Evolutionary conservation across 805 yeast species (phyloP).

Genomic region (Candida pseudoglaebosa): DNA sequence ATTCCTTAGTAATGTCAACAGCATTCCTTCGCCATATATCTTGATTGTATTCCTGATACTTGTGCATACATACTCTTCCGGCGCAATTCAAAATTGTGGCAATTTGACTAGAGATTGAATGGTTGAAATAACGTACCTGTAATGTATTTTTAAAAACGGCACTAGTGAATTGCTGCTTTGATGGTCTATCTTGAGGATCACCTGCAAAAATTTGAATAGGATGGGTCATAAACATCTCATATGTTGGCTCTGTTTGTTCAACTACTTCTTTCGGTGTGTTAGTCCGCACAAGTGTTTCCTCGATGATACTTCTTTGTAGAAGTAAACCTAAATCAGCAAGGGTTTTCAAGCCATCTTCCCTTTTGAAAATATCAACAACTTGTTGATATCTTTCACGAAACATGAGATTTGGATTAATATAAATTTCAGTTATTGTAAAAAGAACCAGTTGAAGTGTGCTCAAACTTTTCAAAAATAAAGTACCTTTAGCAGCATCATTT

Average conservation of each 20-base stretch:
- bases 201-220: constrained; percentile 41
- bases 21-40: constrained; percentile 35
- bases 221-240: constrained; percentile 22
- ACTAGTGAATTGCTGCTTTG: constrained; percentile 41
- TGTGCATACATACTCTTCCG: constrained; percentile 42
- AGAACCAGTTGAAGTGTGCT: constrained; percentile 43
- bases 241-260: constrained; percentile 38
- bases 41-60: constrained; percentile 41
- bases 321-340: constrained; percentile 41
- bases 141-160: constrained; percentile 62
- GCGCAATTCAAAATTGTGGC: constrained; percentile 41
- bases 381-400: constrained; percentile 43
- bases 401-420: constrained; percentile 49
- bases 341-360: constrained; percentile 37
- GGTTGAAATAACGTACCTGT: constrained; percentile 49
- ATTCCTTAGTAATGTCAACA: constrained; percentile 35
- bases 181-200: constrained; percentile 28
- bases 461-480: constrained; percentile 30
- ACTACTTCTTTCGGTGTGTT: constrained; percentile 46
- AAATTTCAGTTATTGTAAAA: constrained; percentile 52
- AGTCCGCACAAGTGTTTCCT: constrained; percentile 52
- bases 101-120: constrained; percentile 45
- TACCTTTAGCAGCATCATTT: constrained; percentile 22
- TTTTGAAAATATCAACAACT: constrained; percentile 38
- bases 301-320: constrained; percentile 50